Conservation (phyloP, 305 asterid species). For the Withania somnifera region DNA sequence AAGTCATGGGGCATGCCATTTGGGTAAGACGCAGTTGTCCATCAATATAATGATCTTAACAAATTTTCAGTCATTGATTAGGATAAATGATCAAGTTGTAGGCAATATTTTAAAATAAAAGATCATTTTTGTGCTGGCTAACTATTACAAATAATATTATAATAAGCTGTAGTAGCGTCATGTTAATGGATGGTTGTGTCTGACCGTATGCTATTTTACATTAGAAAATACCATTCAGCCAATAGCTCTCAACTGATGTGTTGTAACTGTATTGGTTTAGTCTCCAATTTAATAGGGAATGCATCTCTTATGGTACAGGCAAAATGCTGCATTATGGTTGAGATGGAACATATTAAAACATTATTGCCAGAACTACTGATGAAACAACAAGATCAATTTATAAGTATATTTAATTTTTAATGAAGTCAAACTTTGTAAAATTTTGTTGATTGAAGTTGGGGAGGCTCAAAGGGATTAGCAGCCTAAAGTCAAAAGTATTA, state of each 20-base stretch:
- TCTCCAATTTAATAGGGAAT: neutral
- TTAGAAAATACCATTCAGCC: neutral
- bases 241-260: neutral
- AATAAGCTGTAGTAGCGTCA: neutral
- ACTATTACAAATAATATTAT: neutral
- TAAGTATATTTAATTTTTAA: too few relatives aligned
- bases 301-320: neutral
- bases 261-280: neutral
- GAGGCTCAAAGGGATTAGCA: too few relatives aligned
- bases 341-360: too few relatives aligned
- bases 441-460: too few relatives aligned
- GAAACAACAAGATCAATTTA: too few relatives aligned
- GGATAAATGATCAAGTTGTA: too few relatives aligned
- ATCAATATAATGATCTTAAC: neutral
- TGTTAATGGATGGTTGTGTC: neutral
- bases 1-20: neutral
- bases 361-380: too few relatives aligned
- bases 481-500: too few relatives aligned
- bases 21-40: neutral
- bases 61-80: neutral
- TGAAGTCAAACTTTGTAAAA: too few relatives aligned
- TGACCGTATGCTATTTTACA: neutral
- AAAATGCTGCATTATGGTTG: too few relatives aligned
- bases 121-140: neutral
- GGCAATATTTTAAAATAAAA: neutral